Evolutionary conservation across 2,329 filamentous ascomycete species (phyloP).

Genomic region (Truncatella angustata): DNA sequence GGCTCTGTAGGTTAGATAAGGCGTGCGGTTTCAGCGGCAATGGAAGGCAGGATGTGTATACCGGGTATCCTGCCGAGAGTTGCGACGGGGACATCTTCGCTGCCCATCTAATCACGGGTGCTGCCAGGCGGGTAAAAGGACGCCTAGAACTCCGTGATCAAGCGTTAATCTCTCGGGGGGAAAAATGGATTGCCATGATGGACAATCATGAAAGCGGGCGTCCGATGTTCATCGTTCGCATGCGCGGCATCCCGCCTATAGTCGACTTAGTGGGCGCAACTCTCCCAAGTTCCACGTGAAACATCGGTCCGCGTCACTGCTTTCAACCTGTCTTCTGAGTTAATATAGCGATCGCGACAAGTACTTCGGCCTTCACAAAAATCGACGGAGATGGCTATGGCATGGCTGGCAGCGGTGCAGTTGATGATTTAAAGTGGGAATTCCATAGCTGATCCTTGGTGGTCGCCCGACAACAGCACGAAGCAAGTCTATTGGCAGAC

Average conservation of each 20-base stretch:
- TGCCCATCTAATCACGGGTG: too few relatives aligned
- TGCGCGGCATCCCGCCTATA: slow-evolving; percentile 27
- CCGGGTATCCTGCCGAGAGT: too few relatives aligned
- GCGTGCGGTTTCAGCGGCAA: too few relatives aligned
- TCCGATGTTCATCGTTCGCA: slow-evolving; percentile 36
- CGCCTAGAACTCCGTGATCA: too few relatives aligned
- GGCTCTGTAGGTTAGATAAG: too few relatives aligned
- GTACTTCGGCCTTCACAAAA: slow-evolving; percentile 43
- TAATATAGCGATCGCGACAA: slow-evolving; percentile 39
- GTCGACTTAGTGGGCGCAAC: background rate
- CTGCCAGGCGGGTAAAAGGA: too few relatives aligned
- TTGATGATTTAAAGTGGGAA: slow-evolving; percentile 50
- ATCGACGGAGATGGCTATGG: slow-evolving; percentile 36
- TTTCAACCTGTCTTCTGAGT: slow-evolving; percentile 45
- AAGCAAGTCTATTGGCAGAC: slow-evolving; percentile 41
- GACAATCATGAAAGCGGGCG: too few relatives aligned
- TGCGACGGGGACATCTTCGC: too few relatives aligned
- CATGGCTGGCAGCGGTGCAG: slow-evolving; percentile 25
- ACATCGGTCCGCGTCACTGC: slow-evolving; percentile 44
- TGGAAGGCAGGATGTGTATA: too few relatives aligned
- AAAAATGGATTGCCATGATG: too few relatives aligned
- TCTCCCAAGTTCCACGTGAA: slow-evolving; percentile 37
- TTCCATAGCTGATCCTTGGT: slow-evolving; percentile 41
- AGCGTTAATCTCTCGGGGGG: too few relatives aligned
- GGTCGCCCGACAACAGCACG: slow-evolving; percentile 39